Base-by-base conservation (phyloP, 2,329 filamentous ascomycete genomes). In the Massarina eburnea region DNA sequence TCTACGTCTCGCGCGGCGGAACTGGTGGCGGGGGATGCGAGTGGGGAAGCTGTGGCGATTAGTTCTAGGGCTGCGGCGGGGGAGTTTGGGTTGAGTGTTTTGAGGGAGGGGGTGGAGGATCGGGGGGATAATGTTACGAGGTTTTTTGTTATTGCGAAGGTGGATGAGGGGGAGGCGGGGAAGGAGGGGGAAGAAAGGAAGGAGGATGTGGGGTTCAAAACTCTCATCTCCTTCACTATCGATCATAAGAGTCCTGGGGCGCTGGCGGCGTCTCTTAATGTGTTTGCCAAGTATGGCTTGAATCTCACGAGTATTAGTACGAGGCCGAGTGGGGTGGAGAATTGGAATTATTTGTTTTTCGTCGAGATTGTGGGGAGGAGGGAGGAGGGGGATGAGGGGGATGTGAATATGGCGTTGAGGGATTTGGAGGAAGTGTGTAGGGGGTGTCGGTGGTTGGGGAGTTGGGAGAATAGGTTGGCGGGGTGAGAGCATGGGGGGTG, bases 311-410 rank as follows among this genome's bases (percentile, higher is more conserved):
- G 86, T 67, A 95, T 97, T 70, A 91, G 91, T 66, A 91, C 88
- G 55, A 75, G 92, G 53, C 92, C 92, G 4, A 91, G 88, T 59
- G 80, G 88, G 45, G 75, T 80, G 30, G 73, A 76, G 56, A 83
- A 87, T 17, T 97, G 95, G 82, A 85, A 95, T 67, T 97, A 97
- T 72, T 81, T 96, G 29, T 96, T 97, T 73, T 91, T 97, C 65
- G 85, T 96, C 22, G 92, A 97, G 75, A 91, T 95, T 59, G 81
- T 87, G 66, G 86, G 87, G 1, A 79, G 82, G 66, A 73, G 72
- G 55, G 76, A 77, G 48, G 84, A 89, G 10, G 82, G 82, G 0
- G 75, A 76, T 2, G 76, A 79, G 41, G 80, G 77, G 3, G 75
- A 76, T 49, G 84, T 91, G 14, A 77, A 80, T 47, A 71, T 71